phyloP scores from a whole-genome alignment of 1,139 yeast species.

The Geotrichum citri-aurantii region DNA sequence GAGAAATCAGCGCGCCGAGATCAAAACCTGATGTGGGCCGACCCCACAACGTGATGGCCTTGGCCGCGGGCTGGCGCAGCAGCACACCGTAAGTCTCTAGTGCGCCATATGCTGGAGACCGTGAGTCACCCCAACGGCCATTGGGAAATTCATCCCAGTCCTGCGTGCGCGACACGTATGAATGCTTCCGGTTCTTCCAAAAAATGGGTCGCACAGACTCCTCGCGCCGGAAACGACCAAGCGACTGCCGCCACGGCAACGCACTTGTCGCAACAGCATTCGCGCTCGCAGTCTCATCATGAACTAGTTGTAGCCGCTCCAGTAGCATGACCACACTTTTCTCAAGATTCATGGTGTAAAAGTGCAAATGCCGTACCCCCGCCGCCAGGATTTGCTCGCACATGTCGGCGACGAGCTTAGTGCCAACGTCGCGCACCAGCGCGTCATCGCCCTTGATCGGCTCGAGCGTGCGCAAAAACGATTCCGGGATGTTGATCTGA shows the following conservation, averaged over 20 bases:
- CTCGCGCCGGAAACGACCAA: constrained; percentile 72
- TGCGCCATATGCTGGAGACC: constrained; percentile 92
- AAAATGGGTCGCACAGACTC: constrained; percentile 91
- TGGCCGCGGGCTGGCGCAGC: constrained; percentile 47
- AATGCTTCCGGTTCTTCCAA: constrained; percentile 91
- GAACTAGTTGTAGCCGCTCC: constrained; percentile 58
- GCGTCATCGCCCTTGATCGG: constrained; percentile 89
- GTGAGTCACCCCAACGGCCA: constrained; percentile 92
- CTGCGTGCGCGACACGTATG: constrained; percentile 83
- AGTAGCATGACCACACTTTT: constrained; percentile 83
- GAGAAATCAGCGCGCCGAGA: constrained; percentile 54
- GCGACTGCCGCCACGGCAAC: constrained; percentile 86
- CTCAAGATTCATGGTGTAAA: constrained; percentile 94
- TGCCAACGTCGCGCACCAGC: constrained; percentile 79
- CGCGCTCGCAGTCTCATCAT: constrained; percentile 35
- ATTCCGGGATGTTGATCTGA: constrained; percentile 69
- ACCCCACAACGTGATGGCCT: constrained; percentile 85
- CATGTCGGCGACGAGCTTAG: constrained; percentile 77
- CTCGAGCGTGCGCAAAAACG: constrained; percentile 63
- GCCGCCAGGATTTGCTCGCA: constrained; percentile 66
- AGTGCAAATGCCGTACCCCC: constrained; percentile 83
- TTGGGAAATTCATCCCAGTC: constrained; percentile 95
- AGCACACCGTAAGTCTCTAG: constrained; percentile 60
- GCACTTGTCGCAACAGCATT: constrained; percentile 28
- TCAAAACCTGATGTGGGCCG: constrained; percentile 59